phyloP scores from a whole-genome alignment of 305 asterid genomes.

The Solanum hybrid region DNA sequence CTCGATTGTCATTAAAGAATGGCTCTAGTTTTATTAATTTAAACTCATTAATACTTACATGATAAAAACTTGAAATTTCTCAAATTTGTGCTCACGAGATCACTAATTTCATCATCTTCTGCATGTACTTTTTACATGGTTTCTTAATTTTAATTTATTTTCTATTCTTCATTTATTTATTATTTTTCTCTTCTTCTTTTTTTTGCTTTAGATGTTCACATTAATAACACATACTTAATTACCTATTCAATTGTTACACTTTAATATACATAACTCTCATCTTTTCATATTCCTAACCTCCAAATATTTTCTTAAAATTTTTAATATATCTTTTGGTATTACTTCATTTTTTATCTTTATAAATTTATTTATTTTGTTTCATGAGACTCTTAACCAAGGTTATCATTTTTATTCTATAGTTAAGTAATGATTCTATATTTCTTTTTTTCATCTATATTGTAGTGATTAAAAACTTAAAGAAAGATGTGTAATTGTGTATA shows the following conservation, averaged over 20 bases:
- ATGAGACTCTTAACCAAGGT: neutral
- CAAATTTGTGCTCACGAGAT: too few species aligned
- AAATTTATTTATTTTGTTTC: neutral
- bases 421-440: neutral
- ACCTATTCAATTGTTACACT: neutral
- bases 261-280: neutral
- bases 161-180: too few species aligned
- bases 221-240: neutral
- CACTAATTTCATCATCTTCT: neutral
- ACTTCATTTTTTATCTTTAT: neutral
- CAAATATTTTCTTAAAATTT: too few species aligned
- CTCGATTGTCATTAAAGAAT: neutral
- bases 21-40: neutral
- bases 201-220: neutral
- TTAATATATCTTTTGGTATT: neutral
- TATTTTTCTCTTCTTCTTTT: too few species aligned
- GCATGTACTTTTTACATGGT: neutral
- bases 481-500: neutral
- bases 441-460: neutral
- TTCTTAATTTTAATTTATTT: neutral
- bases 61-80: neutral
- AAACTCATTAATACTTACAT: neutral
- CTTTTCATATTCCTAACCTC: neutral
- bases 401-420: neutral
- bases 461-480: neutral